Evolutionary conservation across 2,329 filamentous ascomycete genomes (phyloP), one percentile per base, ranked within the genome.

Genomic region (Chrysoporthe puriensis): DNA sequence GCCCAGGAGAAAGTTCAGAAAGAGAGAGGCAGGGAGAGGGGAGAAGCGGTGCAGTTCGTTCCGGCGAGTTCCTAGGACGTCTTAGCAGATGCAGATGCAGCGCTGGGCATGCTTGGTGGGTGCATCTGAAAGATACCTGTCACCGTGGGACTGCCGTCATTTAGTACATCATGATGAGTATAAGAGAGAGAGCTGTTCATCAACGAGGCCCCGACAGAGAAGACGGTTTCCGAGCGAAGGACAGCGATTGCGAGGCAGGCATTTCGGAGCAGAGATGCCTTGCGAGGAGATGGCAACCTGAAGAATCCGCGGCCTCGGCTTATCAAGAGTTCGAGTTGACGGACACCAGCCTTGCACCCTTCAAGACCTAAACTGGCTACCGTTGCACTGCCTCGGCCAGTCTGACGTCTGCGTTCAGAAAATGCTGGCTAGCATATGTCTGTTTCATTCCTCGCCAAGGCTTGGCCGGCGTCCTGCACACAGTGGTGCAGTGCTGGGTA

Each of bases 31-130:
- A 80, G 81, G 71, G 73, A 72, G 2, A 74, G 73, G n/a, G 83
- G 83, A 0, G 78, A 79, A 36, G 75, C 79, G 1, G 77, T 88
- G 0, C 84, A 86, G 18, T 88, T 88, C 76, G 85, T 87, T 21
- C 66, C 79, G 3, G 74, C 78, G 8, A 73, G 70, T 34, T 65
- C 71, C 21, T 66, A 63, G 60, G 32, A 13, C 11, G 50, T 46
- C 21, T 32, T 52, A 13, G 21, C 48, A 14, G 48, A 32, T 34
- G 26, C 13, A 14, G 21, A 48, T 44, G 8, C 18, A 18, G 13
- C 21, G 26, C 58, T 32, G 5, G 5, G 4, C 5, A 32, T 26
- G 14, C 42, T 18, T 61, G 40, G 58, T 44, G 11, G 14, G 5
- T 11, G 7, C 14, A 16, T 32, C 14, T 32, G 13, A 61, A 32